phyloP scores from a whole-genome alignment of 2,329 filamentous ascomycete species.

The Xylariaceae sp. region DNA sequence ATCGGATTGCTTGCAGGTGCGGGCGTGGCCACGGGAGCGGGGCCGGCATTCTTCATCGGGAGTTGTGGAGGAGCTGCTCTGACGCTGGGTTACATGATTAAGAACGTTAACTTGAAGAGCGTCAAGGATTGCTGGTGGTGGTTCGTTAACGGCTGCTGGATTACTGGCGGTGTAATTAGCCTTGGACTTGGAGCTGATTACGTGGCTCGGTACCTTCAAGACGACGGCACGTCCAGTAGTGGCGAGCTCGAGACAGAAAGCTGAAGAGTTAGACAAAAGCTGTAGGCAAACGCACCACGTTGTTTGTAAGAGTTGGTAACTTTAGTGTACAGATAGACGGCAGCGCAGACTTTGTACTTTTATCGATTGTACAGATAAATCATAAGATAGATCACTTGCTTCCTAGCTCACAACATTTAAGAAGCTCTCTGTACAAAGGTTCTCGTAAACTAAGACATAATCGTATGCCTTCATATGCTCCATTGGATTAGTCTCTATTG shows the following conservation, averaged over 20 bases:
- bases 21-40: constrained; percentile 70
- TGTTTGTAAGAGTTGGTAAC: background rate
- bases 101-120: constrained; percentile 67
- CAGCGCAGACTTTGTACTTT: constrained; percentile 5
- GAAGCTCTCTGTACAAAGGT: too few relatives aligned
- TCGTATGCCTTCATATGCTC: too few relatives aligned
- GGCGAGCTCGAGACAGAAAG: constrained; percentile 1
- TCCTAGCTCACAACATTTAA: too few relatives aligned
- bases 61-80: constrained; percentile 69
- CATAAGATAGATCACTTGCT: background rate
- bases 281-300: background rate
- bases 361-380: background rate
- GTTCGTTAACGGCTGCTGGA: constrained; percentile 74
- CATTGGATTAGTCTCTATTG: too few relatives aligned
- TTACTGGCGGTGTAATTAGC: constrained; percentile 69
- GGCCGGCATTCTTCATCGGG: constrained; percentile 70
- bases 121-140: constrained; percentile 77
- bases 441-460: too few relatives aligned
- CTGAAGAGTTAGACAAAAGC: background rate
- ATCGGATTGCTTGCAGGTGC: constrained; percentile 72
- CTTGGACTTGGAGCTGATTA: constrained; percentile 66
- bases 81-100: constrained; percentile 70
- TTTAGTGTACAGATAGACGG: background rate
- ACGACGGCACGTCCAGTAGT: constrained; percentile 27
- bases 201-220: constrained; percentile 53